Evolutionary conservation across 2,329 filamentous ascomycete genomes (phyloP), one percentile per base, ranked within the genome.

Genomic region (Endothia cerciana): DNA sequence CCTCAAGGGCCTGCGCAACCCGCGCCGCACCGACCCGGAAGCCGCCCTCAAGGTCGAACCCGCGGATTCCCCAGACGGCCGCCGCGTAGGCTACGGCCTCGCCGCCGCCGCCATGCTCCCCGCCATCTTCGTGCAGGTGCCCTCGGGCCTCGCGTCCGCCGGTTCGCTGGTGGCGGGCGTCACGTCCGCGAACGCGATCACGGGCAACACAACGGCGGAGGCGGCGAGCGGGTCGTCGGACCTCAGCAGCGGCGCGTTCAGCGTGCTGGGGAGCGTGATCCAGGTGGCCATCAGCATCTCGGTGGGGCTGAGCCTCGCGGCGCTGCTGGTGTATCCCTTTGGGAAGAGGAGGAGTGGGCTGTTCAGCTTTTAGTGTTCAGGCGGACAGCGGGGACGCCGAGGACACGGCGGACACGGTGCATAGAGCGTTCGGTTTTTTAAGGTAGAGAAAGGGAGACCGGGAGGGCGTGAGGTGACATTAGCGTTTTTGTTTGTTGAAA

Each of bases 51-150:
- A 72, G 55, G 63, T 70, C 57, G 70, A 75, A 60, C 72, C 83
- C 43, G 1, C 69, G 72, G 72, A 71, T 49, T 66, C 72, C 22
- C 68, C 63, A 28, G 70, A 71, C 62, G 69, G 69, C 60, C 76
- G 82, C 7, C 77, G 81, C 7, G 78, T 87, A 6, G 88, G 90
- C 15, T 93, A 94, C 74, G 91, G 91, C 1, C 85, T 97, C 2
- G 93, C 93, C 0, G 93, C 93, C 0, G 92, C 92, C 0, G 90
- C 91, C 1, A 92, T 97, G 83, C 80, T 97, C 11, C 93, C 93
- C 0, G 93, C 91, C 5, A 96, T 97, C 69, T 96, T 96, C 69
- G 85, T 89, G 1, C 87, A 88, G 69, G 87, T 89, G 33, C 87
- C 87, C 0, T 86, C 84, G 25, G 85, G 87, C 36, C 77, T 89